phyloP scores from a whole-genome alignment of 2,329 filamentous ascomycete species.

The Alternaria dauci region DNA sequence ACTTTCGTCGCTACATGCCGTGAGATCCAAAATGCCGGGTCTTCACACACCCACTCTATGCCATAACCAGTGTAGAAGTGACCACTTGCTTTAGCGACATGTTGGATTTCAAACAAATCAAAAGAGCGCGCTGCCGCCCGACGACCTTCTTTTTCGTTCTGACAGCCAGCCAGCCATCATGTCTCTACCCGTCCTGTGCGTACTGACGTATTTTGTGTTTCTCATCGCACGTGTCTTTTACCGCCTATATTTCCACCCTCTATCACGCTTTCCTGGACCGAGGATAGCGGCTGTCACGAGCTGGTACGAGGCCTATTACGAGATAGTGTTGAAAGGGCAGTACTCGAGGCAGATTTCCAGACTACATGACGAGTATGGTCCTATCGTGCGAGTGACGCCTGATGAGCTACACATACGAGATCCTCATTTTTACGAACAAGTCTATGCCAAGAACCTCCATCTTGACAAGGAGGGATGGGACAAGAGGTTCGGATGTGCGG shows the following conservation, averaged over 20 bases:
- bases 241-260: conserved; percentile 55
- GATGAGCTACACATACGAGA: conserved; percentile 55
- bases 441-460: conserved; percentile 44
- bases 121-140: conserved; percentile 2
- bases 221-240: conserved; percentile 42
- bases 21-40: conserved; percentile 5
- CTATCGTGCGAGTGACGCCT: conserved; percentile 55
- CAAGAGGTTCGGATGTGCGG: conserved; percentile 40
- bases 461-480: conserved; percentile 50
- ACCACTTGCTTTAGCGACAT: conserved; percentile 4
- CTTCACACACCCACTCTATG: conserved; percentile 2
- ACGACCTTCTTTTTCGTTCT: background rate
- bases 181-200: conserved; percentile 23
- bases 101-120: background rate
- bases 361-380: conserved; percentile 47
- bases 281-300: conserved; percentile 40
- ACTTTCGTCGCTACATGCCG: conserved; percentile 3
- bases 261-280: conserved; percentile 57
- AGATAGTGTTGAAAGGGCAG: conserved; percentile 43
- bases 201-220: conserved; percentile 25
- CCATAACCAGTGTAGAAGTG: background rate
- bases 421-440: conserved; percentile 49
- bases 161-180: conserved; percentile 11
- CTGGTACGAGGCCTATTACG: conserved; percentile 50
- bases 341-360: conserved; percentile 42